Evolutionary conservation across 2,329 filamentous ascomycete species (phyloP), one percentile per base, ranked within the genome.

Genomic region (Westerdykella sp.): DNA sequence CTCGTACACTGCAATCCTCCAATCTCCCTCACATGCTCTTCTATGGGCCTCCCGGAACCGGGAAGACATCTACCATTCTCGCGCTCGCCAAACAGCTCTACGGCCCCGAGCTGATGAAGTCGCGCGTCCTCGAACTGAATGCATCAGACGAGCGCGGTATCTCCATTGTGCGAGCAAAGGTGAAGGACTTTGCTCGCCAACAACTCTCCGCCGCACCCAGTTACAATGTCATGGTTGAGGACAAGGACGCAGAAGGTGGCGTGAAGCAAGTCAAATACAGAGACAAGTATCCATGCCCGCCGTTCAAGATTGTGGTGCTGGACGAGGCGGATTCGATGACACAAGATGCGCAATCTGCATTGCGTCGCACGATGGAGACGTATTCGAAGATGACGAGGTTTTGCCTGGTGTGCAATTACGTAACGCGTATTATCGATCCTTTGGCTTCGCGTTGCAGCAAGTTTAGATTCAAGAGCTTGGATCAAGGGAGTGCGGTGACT

Each of bases 11-110:
- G 16, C 90, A 97, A 75, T 89, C 91, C 58, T 88, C 90, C 50
- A 98, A 98, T 81, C 84, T 98, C 32, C 93, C 93, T 3, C 94
- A 99, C 69, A 96, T 98, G 88, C 86, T 99, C 59, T 97, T 97
- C 76, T 98, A 98, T 65, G 93, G 93, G 4, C 93, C 94, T 0
- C 94, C 93, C 0, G 93, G 93, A 34, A 98, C 93, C 0, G 93
- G 93, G 56, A 99, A 99, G 73, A 99, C 93, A 1, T 95, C 88
- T 2, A 98, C 94, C 0, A 89, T 99, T 57, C 85, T 99, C 51
- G 94, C 94, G 2, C 83, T 98, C 23, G 90, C 93, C 43, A 96
- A 96, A 70, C 90, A 97, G 64, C 85, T 99, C 47, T 98, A 95
- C 71, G 94, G 93, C 1, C 93, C 93, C 34, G 88, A 95, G 54